Base-by-base conservation (phyloP, 192 early-diverging fungal species). In the Jimgerdemannia lactiflua region DNA sequence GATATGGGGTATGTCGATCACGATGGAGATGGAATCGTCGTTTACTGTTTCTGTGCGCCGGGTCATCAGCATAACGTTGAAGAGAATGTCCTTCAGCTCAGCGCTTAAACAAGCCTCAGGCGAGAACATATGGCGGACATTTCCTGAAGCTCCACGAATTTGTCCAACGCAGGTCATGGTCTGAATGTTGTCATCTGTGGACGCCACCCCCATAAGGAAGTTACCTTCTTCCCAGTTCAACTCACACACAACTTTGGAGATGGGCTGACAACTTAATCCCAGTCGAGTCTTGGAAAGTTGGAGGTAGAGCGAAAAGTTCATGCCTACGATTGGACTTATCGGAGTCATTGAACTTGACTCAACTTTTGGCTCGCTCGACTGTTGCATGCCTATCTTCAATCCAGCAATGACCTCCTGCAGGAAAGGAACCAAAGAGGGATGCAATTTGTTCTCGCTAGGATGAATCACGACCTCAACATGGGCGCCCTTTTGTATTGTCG, bases 81-180 rank as follows among this genome's bases (percentile, higher is more conserved):
- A 87, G 44, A 82, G 77, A 42, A 95, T 83, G n/a, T 86, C 79
- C 19, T 90, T 87, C 18, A 92, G 81, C 74, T 84, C 86, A 20
- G 86, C 84, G 42, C 78, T 84, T 42, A 94, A 76, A 65, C 93
- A 92, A 70, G 91, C 87, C 76, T 92, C 89, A 17, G 92, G 92
- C n/a, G 94, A 95, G 73, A 92, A 95, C 18, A 86, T 78, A 73
- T 95, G 93, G 3, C 89, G 89, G 29, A 93, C 83, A 43, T 89
- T 80, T 0, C 86, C 89, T 2, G 89, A 90, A 0, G 87, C 86
- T 4, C 86, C 86, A n/a, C 79, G 74, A 39, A 93, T 84, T 41
- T 82, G 88, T 9, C 83, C 91, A 39, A 86, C 81, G 74, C 89
- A 86, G 17, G 86, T 90, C 39, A 87, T 77, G 18, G 85, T 85